Conservation (phyloP, 495 filamentous ascomycete species). For the Rhypophila decipiens region DNA sequence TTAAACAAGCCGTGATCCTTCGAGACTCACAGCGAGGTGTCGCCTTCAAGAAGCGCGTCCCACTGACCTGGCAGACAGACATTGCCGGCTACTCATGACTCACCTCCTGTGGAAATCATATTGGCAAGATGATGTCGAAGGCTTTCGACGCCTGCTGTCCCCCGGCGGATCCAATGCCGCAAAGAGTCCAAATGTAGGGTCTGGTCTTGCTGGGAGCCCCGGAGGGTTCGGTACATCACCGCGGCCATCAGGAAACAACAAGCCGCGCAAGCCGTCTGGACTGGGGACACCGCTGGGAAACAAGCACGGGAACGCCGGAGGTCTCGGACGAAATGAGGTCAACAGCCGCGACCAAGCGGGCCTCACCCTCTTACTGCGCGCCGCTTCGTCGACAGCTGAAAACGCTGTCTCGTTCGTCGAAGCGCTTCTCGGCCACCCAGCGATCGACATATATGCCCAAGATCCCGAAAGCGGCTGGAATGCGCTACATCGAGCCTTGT, state of each 20-base stretch:
- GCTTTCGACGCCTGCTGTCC: constrained; percentile 76
- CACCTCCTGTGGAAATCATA: constrained; percentile 92
- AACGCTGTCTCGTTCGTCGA: constrained; percentile 65
- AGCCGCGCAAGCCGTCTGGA: constrained; percentile 39
- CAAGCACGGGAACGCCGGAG: constrained; percentile 22
- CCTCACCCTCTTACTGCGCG: constrained; percentile 77
- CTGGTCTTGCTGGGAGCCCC: constrained; percentile 15
- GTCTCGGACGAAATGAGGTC: constrained; percentile 63
- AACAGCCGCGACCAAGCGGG: constrained; percentile 76
- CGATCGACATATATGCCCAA: constrained; percentile 78
- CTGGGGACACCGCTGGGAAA: constrained; percentile 20
- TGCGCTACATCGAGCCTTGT: constrained; percentile 83
- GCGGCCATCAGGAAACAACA: constrained; percentile 30
- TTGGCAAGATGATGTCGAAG: constrained; percentile 91
- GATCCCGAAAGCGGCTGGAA: constrained; percentile 96
- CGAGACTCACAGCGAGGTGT: constrained; percentile 82
- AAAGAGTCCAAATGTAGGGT: constrained; percentile 30
- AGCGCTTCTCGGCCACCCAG: constrained; percentile 71
- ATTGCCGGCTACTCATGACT: constrained; percentile 72
- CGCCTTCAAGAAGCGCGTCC: constrained; percentile 44
- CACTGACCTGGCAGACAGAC: constrained; percentile 11
- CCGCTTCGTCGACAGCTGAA: constrained; percentile 64
- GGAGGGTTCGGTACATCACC: constrained; percentile 39
- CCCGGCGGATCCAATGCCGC: constrained; percentile 45
- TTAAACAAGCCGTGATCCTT: constrained; percentile 81